A percentile compares a stretch with the other conserved stretches of the same genome.
These are phyloP conservation scores for Naumovozyma castellii DNA, from an alignment of 805 yeast genomes.

Conservation along the genomic window DNA sequence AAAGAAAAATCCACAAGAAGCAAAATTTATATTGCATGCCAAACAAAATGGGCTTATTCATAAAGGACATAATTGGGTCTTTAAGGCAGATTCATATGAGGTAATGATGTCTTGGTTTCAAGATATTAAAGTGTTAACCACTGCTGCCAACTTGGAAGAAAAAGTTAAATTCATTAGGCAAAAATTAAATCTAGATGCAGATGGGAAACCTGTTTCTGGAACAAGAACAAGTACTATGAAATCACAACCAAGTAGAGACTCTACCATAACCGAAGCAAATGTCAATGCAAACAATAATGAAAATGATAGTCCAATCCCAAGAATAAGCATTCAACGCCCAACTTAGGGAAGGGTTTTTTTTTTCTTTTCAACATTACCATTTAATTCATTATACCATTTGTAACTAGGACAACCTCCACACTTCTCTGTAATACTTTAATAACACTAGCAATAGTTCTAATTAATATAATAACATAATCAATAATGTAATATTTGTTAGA, in stretches of 20 bases:
- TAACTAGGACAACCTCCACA: too few species aligned
- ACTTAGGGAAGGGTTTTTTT: background rate
- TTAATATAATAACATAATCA: too few species aligned
- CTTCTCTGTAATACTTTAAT: too few species aligned
- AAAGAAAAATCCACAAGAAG: conserved; percentile 45
- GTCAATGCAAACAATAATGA: background rate
- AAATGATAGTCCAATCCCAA: conserved; percentile 1
- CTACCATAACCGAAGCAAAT: background rate
- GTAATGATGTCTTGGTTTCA: conserved; percentile 78
- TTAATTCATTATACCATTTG: too few species aligned
- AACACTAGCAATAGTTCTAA: too few species aligned
- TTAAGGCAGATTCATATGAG: conserved; percentile 76
- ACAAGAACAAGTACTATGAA: background rate
- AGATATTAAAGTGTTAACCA: conserved; percentile 61
- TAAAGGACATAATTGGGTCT: conserved; percentile 89
- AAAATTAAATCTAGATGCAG: conserved; percentile 15
- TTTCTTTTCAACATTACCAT: background rate
- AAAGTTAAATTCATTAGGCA: conserved; percentile 39
- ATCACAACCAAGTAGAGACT: background rate
- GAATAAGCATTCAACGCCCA: conserved; percentile 1
- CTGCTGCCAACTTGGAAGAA: conserved; percentile 49
- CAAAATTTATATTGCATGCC: conserved; percentile 72
- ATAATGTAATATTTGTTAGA: too few species aligned
- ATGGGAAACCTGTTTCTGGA: background rate
- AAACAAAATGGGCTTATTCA: conserved; percentile 67